phyloP scores from a whole-genome alignment of 2,329 filamentous ascomycete genomes.

The Arthrobotrys conoides region DNA sequence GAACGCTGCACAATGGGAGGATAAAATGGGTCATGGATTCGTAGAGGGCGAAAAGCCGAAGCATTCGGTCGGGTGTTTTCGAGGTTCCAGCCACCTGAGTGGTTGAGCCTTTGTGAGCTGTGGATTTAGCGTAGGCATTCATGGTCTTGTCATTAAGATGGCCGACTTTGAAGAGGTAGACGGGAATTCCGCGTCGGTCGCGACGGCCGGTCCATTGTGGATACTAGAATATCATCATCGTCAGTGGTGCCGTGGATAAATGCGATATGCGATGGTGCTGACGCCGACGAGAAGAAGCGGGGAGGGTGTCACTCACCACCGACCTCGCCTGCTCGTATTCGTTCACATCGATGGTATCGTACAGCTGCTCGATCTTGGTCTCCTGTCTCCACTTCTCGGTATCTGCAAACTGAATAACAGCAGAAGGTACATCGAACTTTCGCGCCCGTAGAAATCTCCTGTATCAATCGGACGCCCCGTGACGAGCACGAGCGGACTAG shows the following conservation, averaged over 20 bases:
- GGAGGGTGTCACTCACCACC: conserved; percentile 73
- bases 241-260: conserved; percentile 17
- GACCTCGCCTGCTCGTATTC: conserved; percentile 85
- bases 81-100: conserved; percentile 75
- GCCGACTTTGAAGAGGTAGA: conserved; percentile 90
- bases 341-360: conserved; percentile 86
- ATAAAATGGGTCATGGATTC: conserved; percentile 91
- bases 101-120: conserved; percentile 67
- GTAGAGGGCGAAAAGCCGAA: conserved; percentile 92
- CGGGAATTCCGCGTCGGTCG: conserved; percentile 89
- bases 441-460: conserved; percentile 89
- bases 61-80: conserved; percentile 75
- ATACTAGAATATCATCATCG: conserved; percentile 73
- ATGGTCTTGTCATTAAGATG: conserved; percentile 87
- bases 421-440: conserved; percentile 82
- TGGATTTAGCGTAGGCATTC: conserved; percentile 79
- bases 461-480: conserved; percentile 58
- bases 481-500: conserved; percentile 49
- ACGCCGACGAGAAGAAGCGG: neutral
- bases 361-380: conserved; percentile 83
- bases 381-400: conserved; percentile 89
- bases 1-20: conserved; percentile 87
- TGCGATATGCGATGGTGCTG: neutral
- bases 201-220: conserved; percentile 95
- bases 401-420: conserved; percentile 85